Evolutionary conservation across 257 asterid genomes (phyloP), one percentile per base, ranked within the genome.

Genomic region (Rehmannia glutinosa): DNA sequence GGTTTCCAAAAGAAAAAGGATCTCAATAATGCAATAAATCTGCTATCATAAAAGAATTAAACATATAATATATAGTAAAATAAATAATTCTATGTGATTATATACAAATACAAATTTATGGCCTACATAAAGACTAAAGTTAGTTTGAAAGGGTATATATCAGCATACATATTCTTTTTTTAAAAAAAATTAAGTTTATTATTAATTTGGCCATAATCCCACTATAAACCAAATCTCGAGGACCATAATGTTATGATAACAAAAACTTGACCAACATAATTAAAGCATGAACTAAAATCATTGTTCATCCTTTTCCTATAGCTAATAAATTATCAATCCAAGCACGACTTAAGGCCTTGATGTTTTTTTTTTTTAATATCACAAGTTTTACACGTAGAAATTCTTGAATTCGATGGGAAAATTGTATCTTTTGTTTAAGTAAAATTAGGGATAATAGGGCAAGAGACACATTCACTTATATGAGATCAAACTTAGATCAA

Each of bases 231-330:
- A 66, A 72, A 67, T 76, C 58, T 67, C 72, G 68, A 74, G 71
- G 68, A 17, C 59, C 42, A 62, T 63, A 68, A 36, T 71, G 61
- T 28, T 53, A 60, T 66, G 70, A 75, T 59, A 24, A 39, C 58
- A 20, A 55, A 68, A 74, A 69, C 51, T 75, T 75, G 79, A 75
- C 79, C 72, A 62, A 27, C 79, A 75, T 75, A 75, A 75, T 75
- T 69, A 63, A 74, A 75, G 75, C 56, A 17, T 69, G 68, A 69
- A 68, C 45, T 63, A 54, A 62, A 68, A 75, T 69, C 52, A 75
- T 63, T 75, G 68, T 28, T 33, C 70, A 30, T 59, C 59, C 15
- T 53, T 58, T 60, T 73, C n/a, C 12, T 36, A 20, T 25, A 53
- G 75, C 62, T 12, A 75, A 53, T 11, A 69, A 62, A 21, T 54